These are phyloP conservation scores for Salix suchowensis DNA, from an alignment of 345 rosid genomes.

Conservation along the genomic window DNA sequence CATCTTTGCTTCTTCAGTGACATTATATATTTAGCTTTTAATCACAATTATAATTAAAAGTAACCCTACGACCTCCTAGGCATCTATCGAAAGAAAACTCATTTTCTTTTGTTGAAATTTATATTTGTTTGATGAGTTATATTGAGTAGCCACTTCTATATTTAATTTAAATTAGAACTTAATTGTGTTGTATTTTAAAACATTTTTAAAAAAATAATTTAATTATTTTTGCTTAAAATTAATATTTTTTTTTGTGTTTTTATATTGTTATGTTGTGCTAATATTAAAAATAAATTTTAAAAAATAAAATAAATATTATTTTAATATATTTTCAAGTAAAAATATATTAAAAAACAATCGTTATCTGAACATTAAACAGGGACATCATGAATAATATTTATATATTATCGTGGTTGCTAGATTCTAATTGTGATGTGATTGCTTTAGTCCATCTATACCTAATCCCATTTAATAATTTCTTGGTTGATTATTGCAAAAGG, in stretches of 20 bases:
- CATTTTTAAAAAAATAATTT: too few species aligned
- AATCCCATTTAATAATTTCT: too few species aligned
- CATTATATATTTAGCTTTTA: neutral
- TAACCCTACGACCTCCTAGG: neutral
- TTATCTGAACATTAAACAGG: too few species aligned
- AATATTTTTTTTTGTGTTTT: too few species aligned
- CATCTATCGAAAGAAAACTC: neutral
- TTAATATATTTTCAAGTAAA: too few species aligned
- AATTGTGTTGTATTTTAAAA: too few species aligned
- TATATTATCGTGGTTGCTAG: neutral
- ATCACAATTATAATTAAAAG: neutral
- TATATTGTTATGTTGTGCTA: accelerated
- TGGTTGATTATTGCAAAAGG: neutral
- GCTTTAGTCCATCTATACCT: neutral
- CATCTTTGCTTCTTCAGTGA: neutral
- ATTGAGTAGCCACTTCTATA: neutral
- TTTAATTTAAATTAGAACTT: neutral
- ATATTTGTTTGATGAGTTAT: neutral
- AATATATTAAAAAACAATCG: too few species aligned
- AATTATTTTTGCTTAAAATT: too few species aligned
- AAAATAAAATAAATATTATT: too few species aligned
- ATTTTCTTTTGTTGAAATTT: neutral
- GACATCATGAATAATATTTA: too few species aligned
- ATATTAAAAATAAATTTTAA: too few species aligned
- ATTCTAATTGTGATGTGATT: neutral